phyloP scores from a whole-genome alignment of 164 flowering plant species.

The Kalanchoe fedtschenkoi region DNA sequence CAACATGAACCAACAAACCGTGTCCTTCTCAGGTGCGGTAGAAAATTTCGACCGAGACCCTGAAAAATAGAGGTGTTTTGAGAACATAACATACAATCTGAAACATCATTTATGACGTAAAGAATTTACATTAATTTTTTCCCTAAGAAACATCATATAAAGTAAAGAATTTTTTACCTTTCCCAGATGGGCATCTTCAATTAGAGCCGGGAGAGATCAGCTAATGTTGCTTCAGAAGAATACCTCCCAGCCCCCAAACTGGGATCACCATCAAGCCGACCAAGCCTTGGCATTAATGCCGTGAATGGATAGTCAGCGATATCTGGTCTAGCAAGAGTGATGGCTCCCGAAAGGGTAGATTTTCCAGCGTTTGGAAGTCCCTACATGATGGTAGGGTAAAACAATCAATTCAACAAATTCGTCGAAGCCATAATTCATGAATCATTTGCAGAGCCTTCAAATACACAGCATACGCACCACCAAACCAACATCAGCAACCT shows the following conservation, averaged over 20 bases:
- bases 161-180: conserved; percentile 41
- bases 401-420: conserved; percentile 4
- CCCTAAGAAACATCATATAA: too few relatives aligned
- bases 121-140: neutral
- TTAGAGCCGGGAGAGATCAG: conserved; percentile 98
- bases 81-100: neutral
- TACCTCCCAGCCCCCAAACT: conserved; percentile 69
- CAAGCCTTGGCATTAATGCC: conserved; percentile 96
- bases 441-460: neutral
- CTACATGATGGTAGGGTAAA: conserved; percentile 31
- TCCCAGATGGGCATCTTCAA: conserved; percentile 97
- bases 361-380: conserved; percentile 99
- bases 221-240: conserved; percentile 84
- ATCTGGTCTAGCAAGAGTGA: conserved; percentile 84
- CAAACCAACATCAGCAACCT: conserved; percentile 97
- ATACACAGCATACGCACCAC: conserved; percentile 41
- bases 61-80: conserved; percentile 18
- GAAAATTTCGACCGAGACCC: conserved; percentile 96
- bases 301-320: conserved; percentile 98
- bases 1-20: conserved; percentile 83
- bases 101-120: neutral
- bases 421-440: neutral
- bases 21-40: conserved; percentile 93
- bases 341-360: conserved; percentile 83
- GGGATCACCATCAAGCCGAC: conserved; percentile 93